Evolutionary conservation across 75 land plant species (phyloP).

Genomic region (Picea sitchensis): DNA sequence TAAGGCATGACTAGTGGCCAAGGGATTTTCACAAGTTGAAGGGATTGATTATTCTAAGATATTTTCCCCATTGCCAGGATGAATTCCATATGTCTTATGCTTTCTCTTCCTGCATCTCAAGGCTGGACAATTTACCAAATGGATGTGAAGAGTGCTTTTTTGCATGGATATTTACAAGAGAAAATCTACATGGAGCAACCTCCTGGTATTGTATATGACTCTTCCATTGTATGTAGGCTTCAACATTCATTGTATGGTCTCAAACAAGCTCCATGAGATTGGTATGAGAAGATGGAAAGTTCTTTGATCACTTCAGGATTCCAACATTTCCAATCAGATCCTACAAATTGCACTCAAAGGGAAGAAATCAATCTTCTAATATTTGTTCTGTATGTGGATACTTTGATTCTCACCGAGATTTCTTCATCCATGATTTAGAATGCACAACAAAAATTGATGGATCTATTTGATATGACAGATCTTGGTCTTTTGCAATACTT

Average conservation of each 20-base stretch:
- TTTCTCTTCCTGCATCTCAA: neutral
- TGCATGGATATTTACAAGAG: neutral
- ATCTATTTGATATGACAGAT: too few relatives aligned
- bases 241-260: neutral
- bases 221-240: neutral
- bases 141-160: neutral
- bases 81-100: neutral
- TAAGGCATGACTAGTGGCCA: neutral
- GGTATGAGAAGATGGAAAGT: too few relatives aligned
- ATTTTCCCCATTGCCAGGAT: neutral
- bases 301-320: too few relatives aligned
- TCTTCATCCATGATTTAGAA: too few relatives aligned
- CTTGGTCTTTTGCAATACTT: too few relatives aligned
- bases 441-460: too few relatives aligned
- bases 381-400: too few relatives aligned
- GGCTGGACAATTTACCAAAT: neutral
- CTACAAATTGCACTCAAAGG: too few relatives aligned
- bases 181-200: neutral
- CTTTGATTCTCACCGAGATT: too few relatives aligned
- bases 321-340: too few relatives aligned
- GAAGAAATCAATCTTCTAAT: too few relatives aligned
- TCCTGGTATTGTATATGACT: neutral
- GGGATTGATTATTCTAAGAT: neutral
- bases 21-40: neutral
- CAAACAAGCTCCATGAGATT: too few relatives aligned